Percentiles rank a stretch among this genome's conserved stretches.
Conservation (phyloP, 768 basidiomycete genomes). For the Paxillus ammoniavirescens region DNA sequence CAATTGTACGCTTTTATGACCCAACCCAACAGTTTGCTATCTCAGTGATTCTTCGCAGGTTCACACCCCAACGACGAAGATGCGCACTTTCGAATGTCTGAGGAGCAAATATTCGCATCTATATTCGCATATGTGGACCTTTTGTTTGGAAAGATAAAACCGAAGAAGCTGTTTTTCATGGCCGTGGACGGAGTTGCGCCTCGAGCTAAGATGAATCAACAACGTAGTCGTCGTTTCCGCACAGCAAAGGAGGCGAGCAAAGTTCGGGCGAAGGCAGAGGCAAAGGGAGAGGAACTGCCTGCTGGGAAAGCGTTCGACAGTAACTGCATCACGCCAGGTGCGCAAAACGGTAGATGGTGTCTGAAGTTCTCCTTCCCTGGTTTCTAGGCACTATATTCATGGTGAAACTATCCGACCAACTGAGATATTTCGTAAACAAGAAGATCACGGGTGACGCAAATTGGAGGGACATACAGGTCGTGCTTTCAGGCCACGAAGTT, state of each 20-base stretch:
- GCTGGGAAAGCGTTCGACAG: conserved; percentile 96
- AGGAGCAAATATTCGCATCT: conserved; percentile 96
- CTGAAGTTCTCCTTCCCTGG: background rate
- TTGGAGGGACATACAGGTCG: conserved; percentile 90
- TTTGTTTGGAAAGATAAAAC: conserved; percentile 95
- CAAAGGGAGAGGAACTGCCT: conserved; percentile 88
- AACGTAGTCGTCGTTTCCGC: conserved; percentile 88
- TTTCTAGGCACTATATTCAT: conserved; percentile 88
- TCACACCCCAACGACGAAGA: conserved; percentile 98
- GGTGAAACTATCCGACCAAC: conserved; percentile 85
- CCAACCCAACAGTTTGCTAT: background rate
- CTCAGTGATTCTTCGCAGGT: conserved; percentile 37
- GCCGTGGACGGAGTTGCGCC: conserved; percentile 98
- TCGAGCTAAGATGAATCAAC: conserved; percentile 99
- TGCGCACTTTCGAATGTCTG: conserved; percentile 91
- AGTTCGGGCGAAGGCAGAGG: conserved; percentile 78
- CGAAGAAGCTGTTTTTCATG: conserved; percentile 98
- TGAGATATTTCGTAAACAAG: conserved; percentile 97
- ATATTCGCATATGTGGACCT: conserved; percentile 98
- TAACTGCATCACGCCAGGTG: conserved; percentile 98
- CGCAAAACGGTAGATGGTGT: conserved; percentile 19
- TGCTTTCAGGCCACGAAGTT: conserved; percentile 95
- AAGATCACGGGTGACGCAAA: conserved; percentile 96
- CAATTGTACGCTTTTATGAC: conserved; percentile 48
- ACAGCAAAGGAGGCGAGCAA: conserved; percentile 93